Evolutionary conservation across 805 yeast genomes (phyloP), one percentile per base, ranked within the genome.

Genomic region (Saturnispora serradocipensis): DNA sequence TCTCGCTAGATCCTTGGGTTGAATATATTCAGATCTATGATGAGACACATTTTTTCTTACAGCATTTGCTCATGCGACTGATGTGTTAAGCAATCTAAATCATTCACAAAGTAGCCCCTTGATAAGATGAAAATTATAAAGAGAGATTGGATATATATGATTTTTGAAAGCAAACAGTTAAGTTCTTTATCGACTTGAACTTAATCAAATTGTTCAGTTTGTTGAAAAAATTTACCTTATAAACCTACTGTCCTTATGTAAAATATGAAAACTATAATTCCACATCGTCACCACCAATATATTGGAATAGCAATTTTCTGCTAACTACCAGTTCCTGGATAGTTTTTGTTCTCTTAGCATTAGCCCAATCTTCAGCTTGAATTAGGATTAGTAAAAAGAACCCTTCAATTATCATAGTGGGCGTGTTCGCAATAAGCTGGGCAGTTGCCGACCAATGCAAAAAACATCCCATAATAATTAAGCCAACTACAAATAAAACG

Each of bases 341-440:
- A 7, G 51, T 50, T 15, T 24, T 16, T 25, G 49, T 39, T 39
- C 61, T 53, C 16, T 50, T 53, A 16, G 52, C 52, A 36, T 53
- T 54, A 6, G 61, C 60, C 61, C 61, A 58, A 38, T 66, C 64
- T 51, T 71, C 74, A 3, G 72, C 73, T 49, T 69, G 72, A 32
- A 71, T 53, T 27, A 72, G 54, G 28, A 72, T 67, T 32, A 72
- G 58, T 46, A 71, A 47, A 56, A 71, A 70, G 51, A 72, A 72
- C 18, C 66, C 73, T 55, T 72, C 75, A 42, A 72, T 69, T 55
- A 72, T 71, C 73, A 70, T 72, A 0, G 75, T 69, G 36, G 75
- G 75, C 0, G 73, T 68, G 50, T 72, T 72, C 30, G 66, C 64
- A 38, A 72, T 53, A 45, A 72, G 59, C 56, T 72, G 75, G 36